Evolutionary conservation across 768 basidiomycete species (phyloP).

Genomic region (Pleurotus eryngii): DNA sequence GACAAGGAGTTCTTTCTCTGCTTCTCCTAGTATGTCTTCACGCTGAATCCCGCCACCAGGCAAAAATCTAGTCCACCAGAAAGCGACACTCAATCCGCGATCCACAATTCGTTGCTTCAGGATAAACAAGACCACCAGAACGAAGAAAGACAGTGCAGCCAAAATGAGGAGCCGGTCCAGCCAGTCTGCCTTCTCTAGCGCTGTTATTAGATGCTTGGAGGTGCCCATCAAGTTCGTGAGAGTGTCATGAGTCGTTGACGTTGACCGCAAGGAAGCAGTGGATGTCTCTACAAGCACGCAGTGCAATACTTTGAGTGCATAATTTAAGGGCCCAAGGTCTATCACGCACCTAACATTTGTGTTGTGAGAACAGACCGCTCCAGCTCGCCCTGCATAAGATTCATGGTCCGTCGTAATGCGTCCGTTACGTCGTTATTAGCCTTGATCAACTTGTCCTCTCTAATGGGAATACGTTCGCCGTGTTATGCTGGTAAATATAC

Average conservation of each 20-base stretch:
- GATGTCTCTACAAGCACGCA: constrained; percentile 59
- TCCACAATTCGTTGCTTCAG: constrained; percentile 86
- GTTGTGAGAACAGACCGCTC: constrained; percentile 82
- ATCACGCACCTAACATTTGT: constrained; percentile 73
- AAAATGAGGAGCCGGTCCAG: constrained; percentile 87
- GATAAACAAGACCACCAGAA: constrained; percentile 81
- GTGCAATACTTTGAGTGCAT: not conserved
- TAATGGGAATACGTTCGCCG: constrained; percentile 19
- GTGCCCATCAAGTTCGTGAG: constrained; percentile 69
- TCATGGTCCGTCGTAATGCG: constrained; percentile 78
- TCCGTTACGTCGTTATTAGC: constrained; percentile 89
- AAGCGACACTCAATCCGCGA: constrained; percentile 69
- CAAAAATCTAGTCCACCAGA: constrained; percentile 85
- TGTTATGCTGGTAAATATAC: not conserved
- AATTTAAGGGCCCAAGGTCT: not conserved
- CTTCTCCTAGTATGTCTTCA: not conserved
- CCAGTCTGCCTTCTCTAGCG: constrained; percentile 88
- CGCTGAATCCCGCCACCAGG: constrained; percentile 29
- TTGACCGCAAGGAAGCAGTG: constrained; percentile 68
- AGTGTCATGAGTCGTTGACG: constrained; percentile 74
- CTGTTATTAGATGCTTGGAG: constrained; percentile 82
- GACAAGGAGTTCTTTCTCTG: not conserved
- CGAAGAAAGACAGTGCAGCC: constrained; percentile 76
- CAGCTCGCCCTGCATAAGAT: constrained; percentile 87
- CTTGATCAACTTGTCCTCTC: constrained; percentile 84